A percentile compares a stretch with the other conserved stretches of the same genome.
phyloP scores from a whole-genome alignment of 495 filamentous ascomycete species.

The Hypoxylon cercidicola region DNA sequence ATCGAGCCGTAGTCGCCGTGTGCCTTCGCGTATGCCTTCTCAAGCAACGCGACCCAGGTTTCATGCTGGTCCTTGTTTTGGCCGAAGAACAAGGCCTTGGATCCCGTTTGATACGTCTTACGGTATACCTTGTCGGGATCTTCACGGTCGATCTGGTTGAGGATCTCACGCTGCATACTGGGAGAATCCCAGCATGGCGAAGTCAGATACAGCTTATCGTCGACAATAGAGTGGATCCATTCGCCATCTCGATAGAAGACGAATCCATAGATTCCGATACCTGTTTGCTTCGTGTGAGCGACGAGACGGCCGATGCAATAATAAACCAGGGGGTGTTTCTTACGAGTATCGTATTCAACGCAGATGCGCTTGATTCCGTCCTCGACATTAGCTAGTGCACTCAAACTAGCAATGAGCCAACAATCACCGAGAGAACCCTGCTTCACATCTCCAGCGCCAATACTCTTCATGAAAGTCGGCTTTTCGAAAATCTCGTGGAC shows the following conservation, averaged over 20 bases:
- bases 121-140: slow-evolving; percentile 81
- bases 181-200: slow-evolving; percentile 81
- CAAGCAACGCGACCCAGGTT: slow-evolving; percentile 92
- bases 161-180: slow-evolving; percentile 62
- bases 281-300: slow-evolving; percentile 36
- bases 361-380: slow-evolving; percentile 83
- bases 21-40: slow-evolving; percentile 96
- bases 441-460: slow-evolving; percentile 80
- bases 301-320: background rate
- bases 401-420: slow-evolving; percentile 92
- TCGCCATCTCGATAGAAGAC: slow-evolving; percentile 95
- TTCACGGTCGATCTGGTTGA: slow-evolving; percentile 68
- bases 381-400: slow-evolving; percentile 80
- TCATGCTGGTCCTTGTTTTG: slow-evolving; percentile 88
- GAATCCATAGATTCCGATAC: slow-evolving; percentile 93
- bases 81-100: slow-evolving; percentile 87
- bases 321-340: slow-evolving; percentile 6
- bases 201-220: slow-evolving; percentile 81
- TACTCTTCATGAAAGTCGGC: slow-evolving; percentile 82
- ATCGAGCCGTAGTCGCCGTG: slow-evolving; percentile 86
- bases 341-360: slow-evolving; percentile 74
- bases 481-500: slow-evolving; percentile 89
- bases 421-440: slow-evolving; percentile 88
- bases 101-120: slow-evolving; percentile 79
- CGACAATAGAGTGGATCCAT: slow-evolving; percentile 93